Base-by-base conservation (phyloP, 306 rosid species). In the Cicer pinnatifidum region DNA sequence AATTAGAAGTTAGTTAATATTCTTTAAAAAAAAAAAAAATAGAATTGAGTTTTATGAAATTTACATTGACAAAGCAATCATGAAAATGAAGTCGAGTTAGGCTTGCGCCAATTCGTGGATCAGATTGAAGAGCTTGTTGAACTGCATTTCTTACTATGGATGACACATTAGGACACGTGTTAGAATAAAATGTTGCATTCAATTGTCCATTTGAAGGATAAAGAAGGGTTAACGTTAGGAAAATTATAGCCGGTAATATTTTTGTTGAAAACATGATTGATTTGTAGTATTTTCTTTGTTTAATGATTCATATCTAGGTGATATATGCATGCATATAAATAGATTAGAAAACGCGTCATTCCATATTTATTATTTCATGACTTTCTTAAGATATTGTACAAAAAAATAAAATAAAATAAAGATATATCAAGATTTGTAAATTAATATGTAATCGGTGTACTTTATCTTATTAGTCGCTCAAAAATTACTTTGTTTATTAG, bases 51-150 rank as follows among this genome's bases (percentile, higher is more conserved):
- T 28, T 0, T 6, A 6, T 0, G 16, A 28, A 58, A 11, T 23
- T 11, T 64, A 85, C 91, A 59, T 85, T 59, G 67, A 89, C 92
- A 68, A 89, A 87, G 84, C 96, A 87, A 61, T 89, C 89, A 5
- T 87, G 96, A 45, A 89, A 89, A 68, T 87, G 96, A 12, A 89
- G 89, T 1, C 90, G 90, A 75, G 38, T 20, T 62, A 89, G 81
- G 86, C 92, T 89, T 8, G 92, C 96, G 6, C 77, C 86, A 35
- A 87, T 84, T 8, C 92, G 75, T 6, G 88, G 17, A 71, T 89
- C 90, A 15, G 92, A 87, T 50, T 81, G 84, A 39, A 85, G 75
- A 72, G 92, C 91, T 3, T 75, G 80, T 72, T 77, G 86, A 58
- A 89, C 78, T 1, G 16, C 86, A n/a, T 11, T 79, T 1, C 84